These are phyloP conservation scores for Saturnispora besseyi DNA, from an alignment of 805 yeast genomes.

Conservation along the genomic window DNA sequence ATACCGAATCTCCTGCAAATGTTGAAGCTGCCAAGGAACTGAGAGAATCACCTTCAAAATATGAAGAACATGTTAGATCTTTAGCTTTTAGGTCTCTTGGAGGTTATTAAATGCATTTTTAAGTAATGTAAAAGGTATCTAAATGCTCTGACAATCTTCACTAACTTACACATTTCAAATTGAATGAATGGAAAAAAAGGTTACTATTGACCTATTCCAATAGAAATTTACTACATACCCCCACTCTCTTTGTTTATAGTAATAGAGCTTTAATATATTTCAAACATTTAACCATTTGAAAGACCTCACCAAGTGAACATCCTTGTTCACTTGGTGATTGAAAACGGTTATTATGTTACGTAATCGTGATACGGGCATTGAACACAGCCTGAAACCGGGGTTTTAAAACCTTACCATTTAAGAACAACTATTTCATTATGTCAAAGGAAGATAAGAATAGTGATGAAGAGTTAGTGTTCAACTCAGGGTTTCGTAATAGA, in stretches of 20 bases:
- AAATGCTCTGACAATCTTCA: no score
- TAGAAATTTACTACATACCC: no score
- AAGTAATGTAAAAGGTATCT: no score
- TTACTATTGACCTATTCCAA: no score
- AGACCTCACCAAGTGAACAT: no score
- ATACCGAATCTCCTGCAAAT: slow-evolving; percentile 93
- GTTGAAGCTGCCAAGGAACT: slow-evolving; percentile 74
- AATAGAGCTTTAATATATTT: no score
- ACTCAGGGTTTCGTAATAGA: slow-evolving; percentile 14
- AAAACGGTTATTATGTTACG: background rate
- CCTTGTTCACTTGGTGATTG: background rate
- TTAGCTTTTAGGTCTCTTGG: slow-evolving; percentile 38
- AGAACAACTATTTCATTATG: background rate
- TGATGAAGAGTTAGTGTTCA: slow-evolving; percentile 2
- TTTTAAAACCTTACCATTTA: background rate
- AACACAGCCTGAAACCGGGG: background rate
- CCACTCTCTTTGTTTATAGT: no score
- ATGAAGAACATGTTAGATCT: slow-evolving; percentile 50
- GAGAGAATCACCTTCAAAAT: slow-evolving; percentile 74
- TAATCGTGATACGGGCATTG: slow-evolving; percentile 18
- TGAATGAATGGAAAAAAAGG: no score
- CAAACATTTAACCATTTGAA: no score
- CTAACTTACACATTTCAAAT: no score
- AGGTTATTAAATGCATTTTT: background rate
- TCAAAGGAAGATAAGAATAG: background rate